Evolutionary conservation across 805 yeast species (phyloP).

Genomic region (Wickerhamiella bombiphila): DNA sequence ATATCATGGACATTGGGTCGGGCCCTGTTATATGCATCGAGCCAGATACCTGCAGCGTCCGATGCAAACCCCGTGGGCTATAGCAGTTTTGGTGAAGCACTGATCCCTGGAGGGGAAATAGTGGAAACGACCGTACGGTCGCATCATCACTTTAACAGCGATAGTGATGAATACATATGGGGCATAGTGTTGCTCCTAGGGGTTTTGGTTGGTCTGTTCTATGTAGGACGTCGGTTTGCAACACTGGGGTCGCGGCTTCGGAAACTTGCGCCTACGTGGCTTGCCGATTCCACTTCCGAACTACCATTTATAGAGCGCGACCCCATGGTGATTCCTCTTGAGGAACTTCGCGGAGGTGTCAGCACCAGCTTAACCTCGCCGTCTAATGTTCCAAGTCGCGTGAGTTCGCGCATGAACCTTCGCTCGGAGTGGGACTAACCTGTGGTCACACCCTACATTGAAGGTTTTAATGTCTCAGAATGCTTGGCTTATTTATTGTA

Average conservation of each 20-base stretch:
- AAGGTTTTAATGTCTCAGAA: background rate
- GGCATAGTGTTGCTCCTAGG: no score
- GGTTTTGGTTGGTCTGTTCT: no score
- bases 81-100: constrained; percentile 9
- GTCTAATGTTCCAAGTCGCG: constrained; percentile 13
- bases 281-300: no score
- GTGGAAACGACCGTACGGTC: no score
- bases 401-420: constrained; percentile 14
- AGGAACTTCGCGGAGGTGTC: background rate
- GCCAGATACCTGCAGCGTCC: constrained; percentile 31
- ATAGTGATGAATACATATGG: no score
- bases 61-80: constrained; percentile 15
- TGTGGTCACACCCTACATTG: no score
- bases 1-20: constrained; percentile 93
- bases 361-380: background rate
- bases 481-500: background rate
- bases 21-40: constrained; percentile 67
- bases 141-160: no score
- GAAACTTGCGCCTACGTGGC: no score
- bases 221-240: no score
- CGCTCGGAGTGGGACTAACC: constrained; percentile 9
- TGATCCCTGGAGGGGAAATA: constrained; percentile 19
- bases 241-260: no score
- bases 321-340: background rate
- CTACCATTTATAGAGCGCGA: background rate